Conservation (phyloP, 2,329 filamentous ascomycete species). For the Colletotrichum tanaceti region DNA sequence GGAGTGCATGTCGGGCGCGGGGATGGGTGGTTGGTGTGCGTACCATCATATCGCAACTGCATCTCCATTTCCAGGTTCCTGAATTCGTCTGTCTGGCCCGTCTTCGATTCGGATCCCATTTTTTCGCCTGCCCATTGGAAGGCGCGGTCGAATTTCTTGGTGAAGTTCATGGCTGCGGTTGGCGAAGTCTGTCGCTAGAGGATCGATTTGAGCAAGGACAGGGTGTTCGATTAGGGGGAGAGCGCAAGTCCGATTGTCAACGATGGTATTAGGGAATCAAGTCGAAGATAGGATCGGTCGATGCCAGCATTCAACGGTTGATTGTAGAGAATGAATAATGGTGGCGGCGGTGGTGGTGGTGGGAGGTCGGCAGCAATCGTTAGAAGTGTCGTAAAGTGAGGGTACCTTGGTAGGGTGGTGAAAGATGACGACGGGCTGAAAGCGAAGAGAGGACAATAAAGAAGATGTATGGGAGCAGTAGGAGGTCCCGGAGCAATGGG, state of each 20-base stretch:
- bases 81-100: constrained; percentile 89
- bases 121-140: constrained; percentile 98
- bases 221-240: background rate
- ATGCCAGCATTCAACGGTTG: constrained; percentile 37
- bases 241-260: background rate
- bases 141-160: constrained; percentile 92
- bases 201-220: background rate
- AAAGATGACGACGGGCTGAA: background rate
- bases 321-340: background rate
- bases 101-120: constrained; percentile 93
- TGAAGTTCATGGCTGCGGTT: constrained; percentile 62
- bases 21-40: constrained; percentile 40
- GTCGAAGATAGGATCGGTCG: constrained; percentile 22
- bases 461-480: background rate
- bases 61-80: constrained; percentile 91
- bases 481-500: background rate
- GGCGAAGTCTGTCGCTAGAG: background rate
- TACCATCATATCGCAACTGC: constrained; percentile 88
- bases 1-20: background rate
- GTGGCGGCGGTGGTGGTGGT: background rate
- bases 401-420: background rate
- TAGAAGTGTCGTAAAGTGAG: constrained; percentile 18
- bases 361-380: constrained; percentile 9
- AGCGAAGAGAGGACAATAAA: no score
- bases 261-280: constrained; percentile 7